Percentiles rank a stretch among this genome's conserved stretches.
phyloP scores from a whole-genome alignment of 176 grass and related monocot genomes.

The Aegilops bicornis region DNA sequence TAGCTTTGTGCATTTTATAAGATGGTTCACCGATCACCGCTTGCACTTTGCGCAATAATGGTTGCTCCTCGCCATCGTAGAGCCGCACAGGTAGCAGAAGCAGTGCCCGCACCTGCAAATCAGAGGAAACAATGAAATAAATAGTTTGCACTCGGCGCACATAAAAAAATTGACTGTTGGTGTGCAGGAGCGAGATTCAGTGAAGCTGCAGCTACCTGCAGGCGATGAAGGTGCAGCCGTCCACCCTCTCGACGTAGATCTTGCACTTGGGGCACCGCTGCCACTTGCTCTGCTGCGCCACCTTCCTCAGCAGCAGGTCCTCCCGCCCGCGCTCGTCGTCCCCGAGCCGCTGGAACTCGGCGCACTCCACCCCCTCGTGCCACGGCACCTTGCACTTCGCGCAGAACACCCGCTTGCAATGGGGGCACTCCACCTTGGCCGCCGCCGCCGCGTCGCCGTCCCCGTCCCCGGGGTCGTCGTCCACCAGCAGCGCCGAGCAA shows the following conservation, averaged over 20 bases:
- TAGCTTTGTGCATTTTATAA: background rate
- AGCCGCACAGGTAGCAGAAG: conserved; percentile 79
- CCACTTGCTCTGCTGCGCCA: conserved; percentile 57
- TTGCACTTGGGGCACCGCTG: conserved; percentile 79
- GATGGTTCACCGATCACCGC: conserved; percentile 28
- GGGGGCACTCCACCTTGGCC: conserved; percentile 44
- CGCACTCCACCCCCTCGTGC: conserved; percentile 50
- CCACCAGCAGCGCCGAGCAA: conserved; percentile 48
- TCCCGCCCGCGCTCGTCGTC: conserved; percentile 46
- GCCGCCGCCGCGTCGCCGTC: conserved; percentile 16
- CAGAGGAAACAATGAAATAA: background rate
- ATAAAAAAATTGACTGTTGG: background rate
- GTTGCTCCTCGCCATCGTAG: conserved; percentile 53
- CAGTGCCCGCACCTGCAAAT: conserved; percentile 57
- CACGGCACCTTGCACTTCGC: conserved; percentile 69
- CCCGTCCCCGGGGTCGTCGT: conserved; percentile 31
- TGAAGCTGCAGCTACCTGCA: conserved; percentile 55
- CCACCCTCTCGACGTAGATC: conserved; percentile 71
- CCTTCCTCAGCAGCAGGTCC: conserved; percentile 60
- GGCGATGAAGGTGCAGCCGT: conserved; percentile 58
- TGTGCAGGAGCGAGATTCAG: background rate
- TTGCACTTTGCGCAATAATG: conserved; percentile 51
- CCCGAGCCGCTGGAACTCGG: conserved; percentile 42
- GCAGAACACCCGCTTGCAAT: conserved; percentile 67
- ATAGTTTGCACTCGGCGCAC: background rate